phyloP scores from a whole-genome alignment of 257 asterid genomes.

The Paraleonurus japonicus region DNA sequence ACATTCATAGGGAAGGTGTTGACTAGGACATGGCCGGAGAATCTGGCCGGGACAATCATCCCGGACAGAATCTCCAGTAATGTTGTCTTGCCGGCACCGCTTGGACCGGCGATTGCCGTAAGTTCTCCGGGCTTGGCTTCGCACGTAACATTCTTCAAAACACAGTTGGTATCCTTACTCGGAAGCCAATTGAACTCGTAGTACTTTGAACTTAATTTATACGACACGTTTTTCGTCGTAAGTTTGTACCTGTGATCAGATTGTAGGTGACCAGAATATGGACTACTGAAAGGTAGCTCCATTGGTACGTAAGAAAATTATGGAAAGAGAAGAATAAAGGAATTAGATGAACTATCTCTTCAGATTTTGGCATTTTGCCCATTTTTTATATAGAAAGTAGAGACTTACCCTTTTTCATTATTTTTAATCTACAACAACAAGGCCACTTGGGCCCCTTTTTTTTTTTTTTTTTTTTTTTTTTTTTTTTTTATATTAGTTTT shows the following conservation, averaged over 20 bases:
- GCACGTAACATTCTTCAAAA: slow-evolving; percentile 50
- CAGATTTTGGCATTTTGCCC: slow-evolving; percentile 16
- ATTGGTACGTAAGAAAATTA: slow-evolving; percentile 31
- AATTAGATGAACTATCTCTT: slow-evolving; percentile 46
- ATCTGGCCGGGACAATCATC: slow-evolving; percentile 28
- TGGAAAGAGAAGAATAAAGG: slow-evolving; percentile 15
- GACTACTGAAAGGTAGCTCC: slow-evolving; percentile 48
- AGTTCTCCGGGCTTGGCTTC: slow-evolving; percentile 66
- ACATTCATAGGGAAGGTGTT: slow-evolving; percentile 48
- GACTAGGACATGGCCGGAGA: slow-evolving; percentile 49
- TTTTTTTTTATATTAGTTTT: no score
- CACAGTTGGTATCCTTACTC: slow-evolving; percentile 26
- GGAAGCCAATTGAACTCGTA: slow-evolving; percentile 23
- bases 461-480: no score
- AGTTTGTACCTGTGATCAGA: slow-evolving; percentile 34
- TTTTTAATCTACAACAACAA: no score
- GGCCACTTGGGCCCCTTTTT: no score
- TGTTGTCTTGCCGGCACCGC: slow-evolving; percentile 89
- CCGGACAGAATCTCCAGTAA: slow-evolving; percentile 66
- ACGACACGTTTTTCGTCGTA: slow-evolving; percentile 45
- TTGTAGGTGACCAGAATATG: slow-evolving; percentile 27
- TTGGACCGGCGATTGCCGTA: slow-evolving; percentile 79
- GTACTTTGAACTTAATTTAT: slow-evolving; percentile 35
- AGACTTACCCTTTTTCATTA: neutral
- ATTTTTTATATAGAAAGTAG: slow-evolving; percentile 20